Evolutionary conservation across 108 stramenopile genomes (phyloP), one percentile per base, ranked within the genome.

Genomic region (Skeletonema costatum): DNA sequence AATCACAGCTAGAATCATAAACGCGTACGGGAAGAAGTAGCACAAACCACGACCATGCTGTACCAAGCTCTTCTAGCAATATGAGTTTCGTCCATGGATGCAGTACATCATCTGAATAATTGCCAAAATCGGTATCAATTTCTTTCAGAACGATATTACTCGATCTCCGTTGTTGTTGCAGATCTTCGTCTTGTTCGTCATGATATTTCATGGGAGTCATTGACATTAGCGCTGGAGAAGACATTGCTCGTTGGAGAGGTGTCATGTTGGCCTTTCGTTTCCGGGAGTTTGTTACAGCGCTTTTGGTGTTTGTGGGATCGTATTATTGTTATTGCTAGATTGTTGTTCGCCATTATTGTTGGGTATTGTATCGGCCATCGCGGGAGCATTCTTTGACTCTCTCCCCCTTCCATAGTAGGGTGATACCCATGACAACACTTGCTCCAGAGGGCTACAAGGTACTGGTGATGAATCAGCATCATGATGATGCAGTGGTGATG

Each of bases 61-160:
- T 93, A 36, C 92, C 92, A 66, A 93, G 70, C 74, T 93, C 92
- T 64, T 93, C 92, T 16, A 93, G 84, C 8, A 90, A 60, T 36
- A 93, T 89, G 29, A 86, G 77, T 58, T 89, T 89, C 50, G 83
- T 93, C 92, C 92, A 93, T 66, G 80, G 80, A 68, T 81, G 74
- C n/a, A 75, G 48, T n/a, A 64, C 70, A 11, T 64, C 74, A 75
- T 74, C 67, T 32, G 75, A 62, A 33, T 71, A 9, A 38, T 63
- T 50, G 35, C 65, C 51, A 21, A 46, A 32, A 21, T 70, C 56
- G 5, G 31, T 13, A 38, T 74, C 73, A 65, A 81, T 81, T 12
- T 81, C 80, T 74, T 75, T 81, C 32, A 81, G 53, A 16, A 81
- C 80, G 13, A 81, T 75, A 39, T 68, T 60, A 35, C 30, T 63